These are phyloP conservation scores for Fusarium newnesense DNA, from an alignment of 2,329 filamentous ascomycete genomes.

Conservation along the genomic window DNA sequence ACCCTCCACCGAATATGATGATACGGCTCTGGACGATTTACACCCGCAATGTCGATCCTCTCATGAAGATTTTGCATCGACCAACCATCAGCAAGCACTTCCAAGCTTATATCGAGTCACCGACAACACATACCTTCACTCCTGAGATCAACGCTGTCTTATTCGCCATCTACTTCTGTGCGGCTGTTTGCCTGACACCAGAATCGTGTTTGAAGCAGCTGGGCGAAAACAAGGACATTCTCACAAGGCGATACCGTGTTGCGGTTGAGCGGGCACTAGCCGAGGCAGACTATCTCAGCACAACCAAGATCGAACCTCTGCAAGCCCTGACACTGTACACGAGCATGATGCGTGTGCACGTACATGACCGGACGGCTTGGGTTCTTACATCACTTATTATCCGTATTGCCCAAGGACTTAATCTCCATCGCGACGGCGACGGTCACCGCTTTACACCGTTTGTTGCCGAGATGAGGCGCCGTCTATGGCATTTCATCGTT, in stretches of 20 bases:
- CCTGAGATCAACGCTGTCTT: slow-evolving; percentile 50
- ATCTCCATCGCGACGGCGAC: slow-evolving; percentile 56
- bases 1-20: slow-evolving; percentile 53
- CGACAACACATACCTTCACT: slow-evolving; percentile 22
- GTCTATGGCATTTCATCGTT: slow-evolving; percentile 72
- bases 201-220: slow-evolving; percentile 47
- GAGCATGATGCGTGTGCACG: slow-evolving; percentile 52
- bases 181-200: slow-evolving; percentile 49
- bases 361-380: slow-evolving; percentile 54
- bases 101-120: slow-evolving; percentile 41
- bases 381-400: slow-evolving; percentile 54
- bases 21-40: slow-evolving; percentile 50
- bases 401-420: slow-evolving; percentile 56
- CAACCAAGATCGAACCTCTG: slow-evolving; percentile 51
- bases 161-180: slow-evolving; percentile 57
- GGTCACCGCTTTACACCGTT: slow-evolving; percentile 56
- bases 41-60: slow-evolving; percentile 55
- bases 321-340: slow-evolving; percentile 57
- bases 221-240: slow-evolving; percentile 48
- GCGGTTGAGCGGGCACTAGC: slow-evolving; percentile 53
- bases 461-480: slow-evolving; percentile 68
- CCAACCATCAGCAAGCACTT: slow-evolving; percentile 50
- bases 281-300: slow-evolving; percentile 57
- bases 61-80: slow-evolving; percentile 58
- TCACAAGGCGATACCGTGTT: slow-evolving; percentile 47